Base-by-base conservation (phyloP, 768 basidiomycete species). In the Tulasnella sp. region DNA sequence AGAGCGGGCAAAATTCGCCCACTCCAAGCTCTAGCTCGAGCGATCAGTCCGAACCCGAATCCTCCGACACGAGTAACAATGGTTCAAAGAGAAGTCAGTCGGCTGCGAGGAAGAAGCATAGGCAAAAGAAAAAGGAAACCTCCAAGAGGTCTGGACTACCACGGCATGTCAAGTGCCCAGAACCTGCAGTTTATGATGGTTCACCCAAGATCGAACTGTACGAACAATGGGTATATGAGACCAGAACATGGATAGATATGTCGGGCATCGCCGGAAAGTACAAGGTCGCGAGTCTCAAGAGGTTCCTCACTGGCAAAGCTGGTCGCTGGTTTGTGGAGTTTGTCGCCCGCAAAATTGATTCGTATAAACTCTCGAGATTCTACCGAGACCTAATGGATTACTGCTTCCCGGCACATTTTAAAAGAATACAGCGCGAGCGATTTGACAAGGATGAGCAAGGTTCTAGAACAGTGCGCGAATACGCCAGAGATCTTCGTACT, bases 301-400 rank as follows among this genome's bases (percentile, higher is more conserved):
- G 55, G n/a, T 56, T 56, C 55, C 43, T 56, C 10, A 56, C 55
- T 1, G 41, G 17, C n/a, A 56, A 56, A 26, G 55, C 55, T 9
- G 55, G 55, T 3, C 23, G 34, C 21, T 32, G 34, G 10, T 56
- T 26, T 26, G 47, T 56, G 55, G 41, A 21, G 11, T 56, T 44
- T 42, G 55, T 32, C 4, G 55, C 55, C 3, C 26, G 43, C 1
- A 27, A 56, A 15, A 8, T 29, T 11, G 47, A 24, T 19, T 13
- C 5, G 21, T 56, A 42, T 42, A 49, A 17, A 9, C 23, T 56
- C 10, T 24, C 43, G 2, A 21, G 23, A 2, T 59, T 26, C 49
- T 34, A 30, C 2, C 5, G n/a, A 27, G 52, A 23, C 2, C 23
- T 59, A 19, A 50, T 59, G n/a, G 41, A 59, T 19, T 38, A 59